Evolutionary conservation across 192 early-diverging fungal genomes (phyloP).

Genomic region (Coemansia aciculifera): DNA sequence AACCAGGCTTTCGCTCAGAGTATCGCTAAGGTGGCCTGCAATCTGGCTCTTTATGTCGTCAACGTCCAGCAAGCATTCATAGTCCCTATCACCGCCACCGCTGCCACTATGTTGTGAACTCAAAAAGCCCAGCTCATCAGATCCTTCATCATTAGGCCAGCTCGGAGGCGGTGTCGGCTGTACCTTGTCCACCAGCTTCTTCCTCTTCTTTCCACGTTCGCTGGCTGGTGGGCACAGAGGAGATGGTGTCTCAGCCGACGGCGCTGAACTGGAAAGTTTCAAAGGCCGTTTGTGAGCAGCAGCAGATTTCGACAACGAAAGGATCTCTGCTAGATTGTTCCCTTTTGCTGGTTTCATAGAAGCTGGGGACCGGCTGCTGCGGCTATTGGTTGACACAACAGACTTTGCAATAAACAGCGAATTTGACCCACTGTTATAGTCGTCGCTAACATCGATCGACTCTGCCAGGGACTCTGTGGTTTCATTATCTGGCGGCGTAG

Average conservation of each 20-base stretch:
- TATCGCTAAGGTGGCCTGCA: neutral
- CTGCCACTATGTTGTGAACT: neutral
- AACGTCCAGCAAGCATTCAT: slow-evolving; percentile 39
- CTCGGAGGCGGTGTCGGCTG: neutral
- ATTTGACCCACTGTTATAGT: neutral
- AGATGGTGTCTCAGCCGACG: neutral
- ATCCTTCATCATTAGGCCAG: neutral
- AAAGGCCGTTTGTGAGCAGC: neutral
- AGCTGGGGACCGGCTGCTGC: slow-evolving; percentile 2
- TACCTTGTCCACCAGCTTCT: neutral
- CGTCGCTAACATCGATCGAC: slow-evolving; percentile 45
- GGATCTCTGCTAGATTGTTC: slow-evolving; percentile 15
- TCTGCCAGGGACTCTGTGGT: slow-evolving; percentile 34
- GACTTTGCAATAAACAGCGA: neutral
- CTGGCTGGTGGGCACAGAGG: neutral
- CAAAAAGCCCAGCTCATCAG: neutral
- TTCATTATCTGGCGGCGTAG: neutral
- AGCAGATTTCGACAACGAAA: neutral
- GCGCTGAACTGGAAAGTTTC: neutral
- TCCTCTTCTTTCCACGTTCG: neutral
- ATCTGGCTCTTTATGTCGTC: slow-evolving; percentile 1
- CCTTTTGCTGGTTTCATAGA: neutral
- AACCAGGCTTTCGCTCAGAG: neutral
- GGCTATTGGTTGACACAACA: neutral
- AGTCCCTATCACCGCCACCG: slow-evolving; percentile 7